phyloP scores from a whole-genome alignment of 176 grass and related monocot species.

The Eleusine coracana region DNA sequence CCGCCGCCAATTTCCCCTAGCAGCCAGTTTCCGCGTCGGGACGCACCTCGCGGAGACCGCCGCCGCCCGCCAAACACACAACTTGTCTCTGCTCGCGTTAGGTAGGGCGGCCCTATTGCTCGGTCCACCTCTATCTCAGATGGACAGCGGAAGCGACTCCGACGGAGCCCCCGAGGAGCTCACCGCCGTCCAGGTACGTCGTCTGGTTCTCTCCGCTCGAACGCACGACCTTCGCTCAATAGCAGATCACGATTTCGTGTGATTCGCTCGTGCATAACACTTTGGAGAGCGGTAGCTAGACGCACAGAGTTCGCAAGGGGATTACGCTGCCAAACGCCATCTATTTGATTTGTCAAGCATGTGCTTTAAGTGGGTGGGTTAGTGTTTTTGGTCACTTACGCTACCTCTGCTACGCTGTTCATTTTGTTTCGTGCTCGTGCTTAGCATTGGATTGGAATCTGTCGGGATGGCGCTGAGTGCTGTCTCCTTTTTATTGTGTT shows the following conservation, averaged over 20 bases:
- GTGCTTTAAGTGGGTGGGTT: not conserved
- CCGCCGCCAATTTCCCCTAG: too few species aligned
- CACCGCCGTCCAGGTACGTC: constrained; percentile 53
- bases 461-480: not conserved
- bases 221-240: not conserved
- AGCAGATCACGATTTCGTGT: not conserved
- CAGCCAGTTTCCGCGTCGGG: too few species aligned
- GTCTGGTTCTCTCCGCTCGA: too few species aligned
- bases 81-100: too few species aligned
- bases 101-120: too few species aligned
- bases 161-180: constrained; percentile 58
- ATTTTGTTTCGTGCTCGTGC: not conserved
- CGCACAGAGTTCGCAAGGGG: not conserved
- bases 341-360: not conserved
- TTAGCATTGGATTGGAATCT: not conserved
- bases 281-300: not conserved
- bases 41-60: too few species aligned
- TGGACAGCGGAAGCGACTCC: constrained; percentile 60
- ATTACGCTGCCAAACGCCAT: not conserved
- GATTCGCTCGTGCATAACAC: not conserved
- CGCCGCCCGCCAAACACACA: too few species aligned
- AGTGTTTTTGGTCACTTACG: not conserved
- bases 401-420: not conserved
- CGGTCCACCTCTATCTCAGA: not conserved
- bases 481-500: constrained; percentile 10